Conservation (phyloP, 345 rosid genomes). For the Hibiscus mutabilis region DNA sequence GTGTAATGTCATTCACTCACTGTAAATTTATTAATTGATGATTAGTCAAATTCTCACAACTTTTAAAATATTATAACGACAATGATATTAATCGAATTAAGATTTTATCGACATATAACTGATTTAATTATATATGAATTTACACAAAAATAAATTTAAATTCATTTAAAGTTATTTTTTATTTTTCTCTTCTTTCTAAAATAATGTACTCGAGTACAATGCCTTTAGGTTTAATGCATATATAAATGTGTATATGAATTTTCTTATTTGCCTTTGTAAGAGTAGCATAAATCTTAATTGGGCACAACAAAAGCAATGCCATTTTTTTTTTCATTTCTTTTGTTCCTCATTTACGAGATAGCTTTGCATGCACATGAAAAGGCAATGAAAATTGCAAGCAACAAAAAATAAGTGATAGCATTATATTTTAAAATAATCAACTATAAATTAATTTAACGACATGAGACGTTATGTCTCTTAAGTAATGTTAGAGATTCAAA, state of each 20-base stretch:
- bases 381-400: neutral
- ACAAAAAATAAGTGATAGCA: neutral
- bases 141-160: too few relatives aligned
- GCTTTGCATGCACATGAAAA: slow-evolving; percentile 17
- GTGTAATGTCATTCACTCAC: too few relatives aligned
- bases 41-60: too few relatives aligned
- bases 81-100: neutral
- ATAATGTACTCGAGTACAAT: neutral
- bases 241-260: neutral
- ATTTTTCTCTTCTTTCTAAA: too few relatives aligned
- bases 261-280: neutral
- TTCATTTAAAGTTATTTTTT: too few relatives aligned
- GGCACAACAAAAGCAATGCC: neutral
- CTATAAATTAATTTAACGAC: neutral
- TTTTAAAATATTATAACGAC: too few relatives aligned
- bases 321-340: neutral
- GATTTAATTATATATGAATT: too few relatives aligned
- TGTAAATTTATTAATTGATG: too few relatives aligned
- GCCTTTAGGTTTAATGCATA: neutral
- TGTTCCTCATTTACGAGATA: slow-evolving; percentile 2
- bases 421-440: neutral
- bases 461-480: too few relatives aligned
- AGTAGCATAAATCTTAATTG: slow-evolving; percentile 1
- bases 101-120: too few relatives aligned
- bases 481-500: too few relatives aligned